Percentiles rank a stretch among this genome's conserved stretches.
phyloP scores from a whole-genome alignment of 805 yeast species.

The Wickerhamomyces mucosus region DNA sequence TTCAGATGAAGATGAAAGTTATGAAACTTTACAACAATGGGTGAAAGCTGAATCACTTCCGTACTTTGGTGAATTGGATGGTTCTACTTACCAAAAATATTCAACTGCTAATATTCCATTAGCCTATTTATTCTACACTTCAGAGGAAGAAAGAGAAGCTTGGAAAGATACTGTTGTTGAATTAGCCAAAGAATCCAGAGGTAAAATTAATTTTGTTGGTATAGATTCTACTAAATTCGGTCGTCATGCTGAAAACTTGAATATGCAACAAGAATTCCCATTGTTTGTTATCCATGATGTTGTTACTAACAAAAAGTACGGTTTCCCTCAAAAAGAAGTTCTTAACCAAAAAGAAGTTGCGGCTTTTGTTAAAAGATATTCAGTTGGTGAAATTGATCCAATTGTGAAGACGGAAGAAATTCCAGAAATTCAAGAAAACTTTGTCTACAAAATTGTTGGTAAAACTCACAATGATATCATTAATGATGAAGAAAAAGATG shows the following conservation, averaged over 20 bases:
- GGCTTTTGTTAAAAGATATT: slow-evolving; percentile 53
- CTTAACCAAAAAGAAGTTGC: slow-evolving; percentile 46
- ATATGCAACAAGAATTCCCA: slow-evolving; percentile 81
- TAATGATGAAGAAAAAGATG: slow-evolving; percentile 48
- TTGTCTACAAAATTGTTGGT: slow-evolving; percentile 73
- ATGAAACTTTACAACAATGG: slow-evolving; percentile 21
- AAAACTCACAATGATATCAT: slow-evolving; percentile 68
- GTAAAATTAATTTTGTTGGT: slow-evolving; percentile 79
- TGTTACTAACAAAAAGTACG: slow-evolving; percentile 61
- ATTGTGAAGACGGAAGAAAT: slow-evolving; percentile 77
- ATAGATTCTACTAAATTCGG: slow-evolving; percentile 76
- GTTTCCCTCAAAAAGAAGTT: slow-evolving; percentile 49
- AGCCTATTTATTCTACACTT: slow-evolving; percentile 79
- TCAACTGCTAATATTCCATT: slow-evolving; percentile 67
- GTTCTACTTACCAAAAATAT: slow-evolving; percentile 68
- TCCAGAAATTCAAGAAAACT: slow-evolving; percentile 73
- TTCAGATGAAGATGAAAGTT: slow-evolving; percentile 18
- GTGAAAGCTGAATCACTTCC: slow-evolving; percentile 60
- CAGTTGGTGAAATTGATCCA: slow-evolving; percentile 59
- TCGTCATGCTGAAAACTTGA: slow-evolving; percentile 77
- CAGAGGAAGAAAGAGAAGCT: slow-evolving; percentile 53
- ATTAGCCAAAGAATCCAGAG: slow-evolving; percentile 69
- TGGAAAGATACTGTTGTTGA: slow-evolving; percentile 43
- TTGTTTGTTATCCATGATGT: slow-evolving; percentile 81
- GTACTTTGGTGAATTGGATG: slow-evolving; percentile 78